These are phyloP conservation scores for Pythium biforme DNA, from an alignment of 352 stramenopile species.

Conservation along the genomic window DNA sequence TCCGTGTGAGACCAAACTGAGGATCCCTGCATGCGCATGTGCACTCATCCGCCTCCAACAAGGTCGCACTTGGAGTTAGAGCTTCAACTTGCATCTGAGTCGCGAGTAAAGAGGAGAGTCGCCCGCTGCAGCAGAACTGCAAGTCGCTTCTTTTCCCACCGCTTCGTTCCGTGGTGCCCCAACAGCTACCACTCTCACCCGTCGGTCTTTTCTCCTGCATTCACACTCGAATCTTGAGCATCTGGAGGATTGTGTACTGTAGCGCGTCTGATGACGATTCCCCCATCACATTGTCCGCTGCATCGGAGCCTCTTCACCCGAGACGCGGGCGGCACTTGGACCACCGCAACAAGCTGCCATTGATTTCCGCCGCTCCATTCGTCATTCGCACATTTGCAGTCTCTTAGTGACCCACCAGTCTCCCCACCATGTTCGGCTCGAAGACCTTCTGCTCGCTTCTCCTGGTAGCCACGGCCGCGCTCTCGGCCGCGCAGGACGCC, in stretches of 20 bases:
- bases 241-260: neutral
- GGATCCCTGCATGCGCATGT: too few relatives aligned
- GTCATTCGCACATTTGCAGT: constrained; percentile 2
- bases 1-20: too few relatives aligned
- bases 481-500: constrained; percentile 11
- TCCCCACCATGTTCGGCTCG: constrained; percentile 17
- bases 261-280: too few relatives aligned
- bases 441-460: constrained; percentile 22
- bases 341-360: constrained; percentile 5
- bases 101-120: neutral
- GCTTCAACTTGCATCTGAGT: constrained; percentile 3
- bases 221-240: neutral
- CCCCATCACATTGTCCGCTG: neutral
- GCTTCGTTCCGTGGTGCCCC: neutral
- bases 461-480: constrained; percentile 1
- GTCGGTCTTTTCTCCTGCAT: too few relatives aligned
- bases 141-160: neutral
- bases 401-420: neutral
- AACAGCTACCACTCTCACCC: neutral
- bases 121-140: neutral
- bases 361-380: neutral
- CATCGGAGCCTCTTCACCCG: neutral
- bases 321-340: neutral
- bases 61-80: neutral
- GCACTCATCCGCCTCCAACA: too few relatives aligned